Evolutionary conservation across 768 basidiomycete genomes (phyloP).

Genomic region (Trametes maxima): DNA sequence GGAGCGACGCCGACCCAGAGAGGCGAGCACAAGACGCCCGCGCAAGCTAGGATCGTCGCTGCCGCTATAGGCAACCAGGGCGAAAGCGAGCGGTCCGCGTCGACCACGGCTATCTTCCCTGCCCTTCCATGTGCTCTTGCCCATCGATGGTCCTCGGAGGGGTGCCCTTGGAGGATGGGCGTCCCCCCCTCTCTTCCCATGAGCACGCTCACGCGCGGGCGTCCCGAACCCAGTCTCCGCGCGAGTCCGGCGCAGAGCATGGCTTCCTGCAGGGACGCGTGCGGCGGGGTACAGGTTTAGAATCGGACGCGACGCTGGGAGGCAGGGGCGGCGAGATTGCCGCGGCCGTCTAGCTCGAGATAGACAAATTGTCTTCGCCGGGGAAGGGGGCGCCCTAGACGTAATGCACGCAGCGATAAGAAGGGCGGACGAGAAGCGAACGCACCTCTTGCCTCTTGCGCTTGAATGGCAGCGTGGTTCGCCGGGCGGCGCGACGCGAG

Average conservation of each 20-base stretch:
- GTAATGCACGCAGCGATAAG: slow-evolving; percentile 12
- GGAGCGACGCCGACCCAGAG: not conserved
- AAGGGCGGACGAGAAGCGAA: slow-evolving; percentile 1
- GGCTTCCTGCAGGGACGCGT: not conserved
- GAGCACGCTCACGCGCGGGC: not conserved
- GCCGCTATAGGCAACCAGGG: slow-evolving; percentile 12
- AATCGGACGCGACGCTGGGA: not conserved
- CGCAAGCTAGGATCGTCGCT: slow-evolving; percentile 18
- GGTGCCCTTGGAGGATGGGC: not conserved
- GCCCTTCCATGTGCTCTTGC: not conserved
- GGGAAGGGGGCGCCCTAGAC: not conserved
- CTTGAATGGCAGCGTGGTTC: not conserved
- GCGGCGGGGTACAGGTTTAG: not conserved
- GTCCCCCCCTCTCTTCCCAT: not conserved
- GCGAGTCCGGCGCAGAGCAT: not conserved
- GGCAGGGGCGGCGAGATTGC: slow-evolving; percentile 1
- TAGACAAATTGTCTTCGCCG: slow-evolving; percentile 4
- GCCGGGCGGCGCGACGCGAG: not conserved
- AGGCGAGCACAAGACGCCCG: not conserved
- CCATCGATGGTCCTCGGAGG: slow-evolving; percentile 4
- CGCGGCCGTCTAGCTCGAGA: slow-evolving; percentile 9
- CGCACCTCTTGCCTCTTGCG: not conserved
- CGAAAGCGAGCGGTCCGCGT: slow-evolving; percentile 7
- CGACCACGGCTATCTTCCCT: slow-evolving; percentile 19
- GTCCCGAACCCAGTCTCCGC: not conserved